Evolutionary conservation across 768 basidiomycete species (phyloP), one percentile per base, ranked within the genome.

Genomic region (Chlorophyllum brunneum): DNA sequence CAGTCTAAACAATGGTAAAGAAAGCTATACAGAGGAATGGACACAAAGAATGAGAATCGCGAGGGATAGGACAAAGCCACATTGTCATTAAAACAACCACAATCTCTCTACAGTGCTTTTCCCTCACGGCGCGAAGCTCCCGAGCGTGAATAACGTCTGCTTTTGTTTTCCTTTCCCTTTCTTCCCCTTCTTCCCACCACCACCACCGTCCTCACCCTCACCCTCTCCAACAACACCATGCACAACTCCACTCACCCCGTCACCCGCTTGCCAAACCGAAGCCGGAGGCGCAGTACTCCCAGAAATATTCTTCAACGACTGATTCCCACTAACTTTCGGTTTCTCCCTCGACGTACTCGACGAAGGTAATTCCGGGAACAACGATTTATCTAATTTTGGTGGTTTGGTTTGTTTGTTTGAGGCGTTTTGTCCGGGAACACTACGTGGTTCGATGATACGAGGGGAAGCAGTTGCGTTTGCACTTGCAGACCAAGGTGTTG

Each of bases 161-260:
- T 92, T 92, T 65, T 83, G 81, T 67, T 92, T 91, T 1, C 82
- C 83, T 63, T 92, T 93, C 0, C 80, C 79, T 67, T 89, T 92
- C 75, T 82, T 88, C 29, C 80, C 81, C 59, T 81, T 85, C 0
- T 58, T 60, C 31, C 55, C 64, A 6, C 47, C 33, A 5, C 11
- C 34, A 36, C 42, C 54, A 11, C 48, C 33, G 41, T 49, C 53
- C 29, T 44, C 60, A 29, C 38, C 50, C n/a, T 47, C 63, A 78
- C 72, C n/a, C n/a, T n/a, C 78, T 55, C 75, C 79, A 0, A 75
- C 64, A 77, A 77, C 63, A 78, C 72, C 78, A 55, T 76, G 78
- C 0, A 74, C 64, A 77, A 76, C 68, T 74, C 76, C 65, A 23
- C 48, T 54, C 10, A 47, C 55, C 1, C 64, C 63, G 9, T 3